Evolutionary conservation across 1,139 yeast species (phyloP), one percentile per base, ranked within the genome.

Genomic region (Nakaseomyces delphensis): DNA sequence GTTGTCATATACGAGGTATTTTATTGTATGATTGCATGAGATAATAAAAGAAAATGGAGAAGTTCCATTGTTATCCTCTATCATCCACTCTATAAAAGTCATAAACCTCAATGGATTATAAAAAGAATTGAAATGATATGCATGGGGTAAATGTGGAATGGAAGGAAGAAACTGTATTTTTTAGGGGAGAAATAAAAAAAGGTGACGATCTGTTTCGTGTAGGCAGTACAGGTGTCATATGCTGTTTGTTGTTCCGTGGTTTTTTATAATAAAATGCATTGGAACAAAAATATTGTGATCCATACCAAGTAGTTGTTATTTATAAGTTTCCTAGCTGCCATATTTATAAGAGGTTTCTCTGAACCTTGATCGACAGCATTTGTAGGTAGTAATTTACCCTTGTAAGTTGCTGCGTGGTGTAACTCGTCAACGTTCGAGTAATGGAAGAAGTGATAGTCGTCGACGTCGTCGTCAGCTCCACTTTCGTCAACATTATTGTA

Each of bases 371-470:
- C 37, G 8, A 33, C 27, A n/a, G 37, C 37, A 6, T 21, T 19
- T 20, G 37, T 33, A n/a, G 37, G 37, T 21, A 33, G 27, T 3
- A 33, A 11, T 18, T 33, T 20, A 8, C 37, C 37, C 11, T 20
- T 33, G 27, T 33, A 33, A 3, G 37, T 33, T 4, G 37, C 37
- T 13, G 37, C 37, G 27, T 33, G 37, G 18, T 33, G 37, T 5
- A 33, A 20, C 16, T 33, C 37, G 27, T 33, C 37, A 1, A 33
- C 37, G 18, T 33, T 33, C n/a, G 37, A 33, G 27, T 33, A 33
- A 18, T 33, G 37, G 19, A 33, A 33, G 27, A 33, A 33, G 27
- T 33, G 37, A n/a, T 33, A 33, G 27, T 33, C 37, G 13, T 33
- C 37, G 4, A 33, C 37, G 4, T 33, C 37, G 11, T 33, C 37